Evolutionary conservation across 1,139 yeast species (phyloP).

Genomic region (Suhomyces maxii): DNA sequence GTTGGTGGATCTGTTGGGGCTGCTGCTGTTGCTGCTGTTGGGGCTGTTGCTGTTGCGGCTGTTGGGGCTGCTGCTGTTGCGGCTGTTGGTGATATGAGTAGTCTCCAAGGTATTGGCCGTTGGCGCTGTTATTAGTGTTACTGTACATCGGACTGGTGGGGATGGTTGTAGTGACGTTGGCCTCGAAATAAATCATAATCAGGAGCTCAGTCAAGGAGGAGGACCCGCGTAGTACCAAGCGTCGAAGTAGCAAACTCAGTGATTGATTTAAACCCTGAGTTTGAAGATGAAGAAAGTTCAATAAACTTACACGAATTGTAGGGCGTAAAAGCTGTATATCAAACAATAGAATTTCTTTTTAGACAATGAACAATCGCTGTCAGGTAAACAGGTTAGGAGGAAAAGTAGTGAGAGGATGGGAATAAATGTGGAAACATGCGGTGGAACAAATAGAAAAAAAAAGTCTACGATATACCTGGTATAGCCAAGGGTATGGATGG

Average conservation of each 20-base stretch:
- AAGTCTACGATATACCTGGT: too few relatives aligned
- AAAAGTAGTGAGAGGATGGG: not conserved
- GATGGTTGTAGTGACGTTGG: constrained; percentile 21
- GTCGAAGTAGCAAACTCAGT: not conserved
- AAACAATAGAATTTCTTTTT: not conserved
- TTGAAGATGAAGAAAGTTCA: not conserved
- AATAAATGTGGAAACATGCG: too few relatives aligned
- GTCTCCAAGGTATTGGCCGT: constrained; percentile 14
- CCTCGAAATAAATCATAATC: constrained; percentile 21
- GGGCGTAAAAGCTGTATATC: not conserved
- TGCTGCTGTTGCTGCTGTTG: not conserved
- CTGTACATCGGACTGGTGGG: constrained; percentile 16
- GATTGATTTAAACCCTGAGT: not conserved
- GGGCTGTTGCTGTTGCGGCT: not conserved
- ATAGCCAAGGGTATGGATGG: too few relatives aligned
- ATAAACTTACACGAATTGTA: not conserved
- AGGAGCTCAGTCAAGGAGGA: not conserved
- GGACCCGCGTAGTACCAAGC: not conserved
- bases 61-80: not conserved
- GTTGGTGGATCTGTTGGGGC: not conserved
- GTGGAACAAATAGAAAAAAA: too few relatives aligned
- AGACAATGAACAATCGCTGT: not conserved
- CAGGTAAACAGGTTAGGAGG: not conserved
- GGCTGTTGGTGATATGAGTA: constrained; percentile 17
- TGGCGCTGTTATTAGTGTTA: constrained; percentile 8